Percentiles rank a stretch among this genome's conserved stretches.
Conservation (phyloP, 208 protist genomes). For the Leishmania martiniquensis region DNA sequence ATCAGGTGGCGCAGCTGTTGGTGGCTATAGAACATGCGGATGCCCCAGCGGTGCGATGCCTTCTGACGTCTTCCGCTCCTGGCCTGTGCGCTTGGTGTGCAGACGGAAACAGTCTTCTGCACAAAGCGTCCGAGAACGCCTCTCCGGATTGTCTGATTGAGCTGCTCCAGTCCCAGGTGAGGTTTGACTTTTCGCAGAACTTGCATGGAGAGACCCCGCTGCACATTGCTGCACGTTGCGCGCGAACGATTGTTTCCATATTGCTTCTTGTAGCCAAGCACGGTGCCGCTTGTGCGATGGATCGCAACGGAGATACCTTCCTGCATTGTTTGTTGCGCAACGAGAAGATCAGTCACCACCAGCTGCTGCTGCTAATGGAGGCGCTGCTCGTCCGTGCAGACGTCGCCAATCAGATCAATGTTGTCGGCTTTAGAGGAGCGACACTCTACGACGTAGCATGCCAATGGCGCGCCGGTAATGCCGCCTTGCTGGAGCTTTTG, state of each 20-base stretch:
- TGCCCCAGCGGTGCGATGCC: conserved; percentile 13
- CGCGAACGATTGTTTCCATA: conserved; percentile 29
- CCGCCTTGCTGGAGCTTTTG: conserved; percentile 36
- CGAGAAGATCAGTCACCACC: conserved; percentile 9
- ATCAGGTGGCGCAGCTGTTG: conserved; percentile 6
- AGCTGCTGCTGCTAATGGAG: conserved; percentile 40
- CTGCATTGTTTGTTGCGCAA: conserved; percentile 64
- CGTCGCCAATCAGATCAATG: conserved; percentile 34
- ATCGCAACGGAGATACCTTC: conserved; percentile 53
- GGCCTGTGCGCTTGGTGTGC: conserved; percentile 16
- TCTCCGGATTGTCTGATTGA: conserved; percentile 48
- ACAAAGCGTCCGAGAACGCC: conserved; percentile 37
- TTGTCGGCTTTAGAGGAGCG: conserved; percentile 23
- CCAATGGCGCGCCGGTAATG: conserved; percentile 16
- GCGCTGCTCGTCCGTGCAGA: conserved; percentile 36
- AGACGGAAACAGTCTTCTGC: conserved; percentile 38
- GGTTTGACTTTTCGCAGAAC: conserved; percentile 37
- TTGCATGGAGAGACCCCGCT: conserved; percentile 52
- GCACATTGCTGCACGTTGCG: conserved; percentile 36
- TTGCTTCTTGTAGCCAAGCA: conserved; percentile 59
- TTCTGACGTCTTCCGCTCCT: background rate
- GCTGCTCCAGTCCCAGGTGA: conserved; percentile 22
- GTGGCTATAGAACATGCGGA: conserved; percentile 15
- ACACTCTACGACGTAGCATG: conserved; percentile 56
- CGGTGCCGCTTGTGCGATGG: conserved; percentile 24